Evolutionary conservation across 495 filamentous ascomycete genomes (phyloP).

Genomic region (Podospora sp.): DNA sequence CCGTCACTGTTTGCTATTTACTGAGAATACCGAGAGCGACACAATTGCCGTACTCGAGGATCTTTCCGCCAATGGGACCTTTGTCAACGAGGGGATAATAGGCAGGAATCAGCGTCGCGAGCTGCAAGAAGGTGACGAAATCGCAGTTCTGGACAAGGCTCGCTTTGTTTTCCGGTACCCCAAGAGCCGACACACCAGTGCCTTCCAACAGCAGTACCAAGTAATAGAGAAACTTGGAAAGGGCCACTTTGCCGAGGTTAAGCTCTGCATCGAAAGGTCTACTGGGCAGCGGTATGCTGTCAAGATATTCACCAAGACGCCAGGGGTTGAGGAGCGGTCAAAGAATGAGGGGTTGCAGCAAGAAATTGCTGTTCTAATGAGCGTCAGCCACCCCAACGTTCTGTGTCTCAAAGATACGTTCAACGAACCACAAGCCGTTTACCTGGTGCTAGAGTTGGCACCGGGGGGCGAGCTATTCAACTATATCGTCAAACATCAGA

Average conservation of each 20-base stretch:
- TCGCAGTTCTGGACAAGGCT: slow-evolving; percentile 78
- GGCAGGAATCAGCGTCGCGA: slow-evolving; percentile 90
- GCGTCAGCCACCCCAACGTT: slow-evolving; percentile 93
- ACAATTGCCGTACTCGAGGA: slow-evolving; percentile 85
- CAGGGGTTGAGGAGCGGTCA: slow-evolving; percentile 75
- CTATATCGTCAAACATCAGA: slow-evolving; percentile 82
- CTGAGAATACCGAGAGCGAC: slow-evolving; percentile 80
- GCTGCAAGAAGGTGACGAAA: slow-evolving; percentile 84
- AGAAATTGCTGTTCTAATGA: slow-evolving; percentile 94
- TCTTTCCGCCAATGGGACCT: slow-evolving; percentile 94
- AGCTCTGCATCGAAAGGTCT: slow-evolving; percentile 82
- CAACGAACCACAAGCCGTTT: slow-evolving; percentile 87
- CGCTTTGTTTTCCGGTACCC: slow-evolving; percentile 92
- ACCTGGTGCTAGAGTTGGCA: slow-evolving; percentile 89
- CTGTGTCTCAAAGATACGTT: slow-evolving; percentile 95
- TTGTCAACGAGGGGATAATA: slow-evolving; percentile 87
- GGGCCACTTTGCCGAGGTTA: slow-evolving; percentile 95
- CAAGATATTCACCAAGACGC: slow-evolving; percentile 87
- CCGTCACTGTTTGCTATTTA: slow-evolving; percentile 87
- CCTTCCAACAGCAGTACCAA: slow-evolving; percentile 83
- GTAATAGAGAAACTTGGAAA: slow-evolving; percentile 87
- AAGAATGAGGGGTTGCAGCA: slow-evolving; percentile 86
- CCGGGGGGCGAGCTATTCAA: slow-evolving; percentile 95
- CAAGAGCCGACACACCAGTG: slow-evolving; percentile 68
- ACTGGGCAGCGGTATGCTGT: slow-evolving; percentile 86